Evolutionary conservation across 192 early-diverging fungal genomes (phyloP), one percentile per base, ranked within the genome.

Genomic region (Rhizoclosmatium globosum): DNA sequence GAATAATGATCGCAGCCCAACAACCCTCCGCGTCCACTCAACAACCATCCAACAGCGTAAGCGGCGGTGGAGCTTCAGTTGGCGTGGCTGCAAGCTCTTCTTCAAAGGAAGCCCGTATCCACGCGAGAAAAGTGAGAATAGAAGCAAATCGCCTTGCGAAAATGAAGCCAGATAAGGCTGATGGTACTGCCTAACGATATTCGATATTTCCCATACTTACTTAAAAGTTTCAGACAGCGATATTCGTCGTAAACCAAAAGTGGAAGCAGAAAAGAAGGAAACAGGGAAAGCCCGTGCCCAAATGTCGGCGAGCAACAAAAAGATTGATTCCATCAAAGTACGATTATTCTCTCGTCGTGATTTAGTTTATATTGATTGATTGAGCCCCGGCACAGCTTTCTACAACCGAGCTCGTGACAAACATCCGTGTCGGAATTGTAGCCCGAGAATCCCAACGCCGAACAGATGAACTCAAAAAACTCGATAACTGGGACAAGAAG

Each of bases 91-190:
- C 31, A 31, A 31, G 31, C 31, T 31, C 31, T 17, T 53, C 50
- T 0, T 59, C 60, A 23, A 80, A 85, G 59, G 86, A 87, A 47
- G 82, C 84, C 31, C 77, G 88, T 38, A 89, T 89, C 50, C 82
- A 83, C 19, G 64, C 71, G n/a, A 38, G 88, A 44, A 86, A 84
- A 62, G 17, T 42, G n/a, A 31, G 88, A 48, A 87, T 89, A 47
- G 86, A 89, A 76, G 79, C 81, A 2, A 73, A 41, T 4, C 48
- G 86, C n/a, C 17, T 86, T 7, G 84, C 86, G 11, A 87, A 82
- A 59, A 69, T 81, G 60, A 76, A 76, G 65, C 83, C 88, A 2
- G 83, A 87, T 15, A 85, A 87, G 57, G 43, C 72, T 39, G 88
- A 85, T 61, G 85, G 85, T 84, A 68, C 21, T 41, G 21, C 42